Evolutionary conservation across 768 basidiomycete genomes (phyloP), one percentile per base, ranked within the genome.

Genomic region (Phlebiopsis flavidoalba): DNA sequence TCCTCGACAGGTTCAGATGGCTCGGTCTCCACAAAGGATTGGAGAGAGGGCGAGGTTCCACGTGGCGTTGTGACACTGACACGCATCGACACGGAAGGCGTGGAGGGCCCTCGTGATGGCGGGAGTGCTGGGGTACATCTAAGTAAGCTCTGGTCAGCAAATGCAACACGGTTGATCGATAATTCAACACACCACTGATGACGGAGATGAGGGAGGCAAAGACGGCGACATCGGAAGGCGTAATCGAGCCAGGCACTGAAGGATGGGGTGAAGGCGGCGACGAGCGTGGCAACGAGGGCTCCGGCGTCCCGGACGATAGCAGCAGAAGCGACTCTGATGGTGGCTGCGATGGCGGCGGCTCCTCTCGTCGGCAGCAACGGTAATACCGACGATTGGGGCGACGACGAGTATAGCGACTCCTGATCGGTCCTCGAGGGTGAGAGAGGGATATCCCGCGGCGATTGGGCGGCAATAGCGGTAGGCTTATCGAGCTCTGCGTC

Each of bases 21-120:
- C 45, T 78, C 73, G 5, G 84, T 84, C 45, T 77, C 74, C 26
- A 84, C 60, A 40, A 69, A 70, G 8, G 79, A 76, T 43, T 70
- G 76, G 19, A 85, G 75, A 1, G 84, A 86, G 2, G 85, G 83
- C 12, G 58, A 62, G 51, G 80, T 70, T 5, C 77, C 76, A 15
- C 74, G 71, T 0, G 83, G 84, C 1, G 83, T 83, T 8, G 74
- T 77, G 43, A 83, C 62, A 60, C 81, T 84, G 55, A 85, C 74
- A 48, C 79, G 80, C 47, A 76, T 70, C 8, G 79, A 75, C 5
- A 72, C 76, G 2, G 81, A 66, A 62, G 74, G 73, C 22, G 72
- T 71, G 0, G 72, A 61, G 43, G 70, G 64, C 5, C 68, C 35
- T 71, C 85, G 69, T 40, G 73, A 61, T 57, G 71, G 59, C 53